These are phyloP conservation scores for Ceratocystis lukuohia DNA, from an alignment of 2,329 filamentous ascomycete species.

Conservation along the genomic window DNA sequence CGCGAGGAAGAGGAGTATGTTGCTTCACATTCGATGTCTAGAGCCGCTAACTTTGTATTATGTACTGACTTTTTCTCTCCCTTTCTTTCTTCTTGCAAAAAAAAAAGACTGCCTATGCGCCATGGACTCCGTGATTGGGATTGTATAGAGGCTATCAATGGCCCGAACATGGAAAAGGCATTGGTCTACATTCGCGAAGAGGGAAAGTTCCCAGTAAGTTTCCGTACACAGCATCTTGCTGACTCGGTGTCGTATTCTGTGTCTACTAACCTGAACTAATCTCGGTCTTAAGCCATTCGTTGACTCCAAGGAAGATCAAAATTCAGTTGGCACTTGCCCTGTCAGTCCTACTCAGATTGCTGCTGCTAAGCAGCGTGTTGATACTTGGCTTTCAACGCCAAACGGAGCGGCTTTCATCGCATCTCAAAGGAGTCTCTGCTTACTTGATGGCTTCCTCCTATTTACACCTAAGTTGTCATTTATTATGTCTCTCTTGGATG, in stretches of 20 bases:
- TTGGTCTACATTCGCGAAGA: slow-evolving; percentile 56
- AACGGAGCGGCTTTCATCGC: slow-evolving; percentile 30
- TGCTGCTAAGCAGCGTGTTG: slow-evolving; percentile 35
- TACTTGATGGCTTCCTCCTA: slow-evolving; percentile 82
- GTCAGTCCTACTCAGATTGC: slow-evolving; percentile 36
- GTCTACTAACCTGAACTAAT: background rate
- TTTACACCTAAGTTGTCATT: slow-evolving; percentile 47
- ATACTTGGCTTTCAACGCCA: slow-evolving; percentile 34
- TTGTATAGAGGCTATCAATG: slow-evolving; percentile 63
- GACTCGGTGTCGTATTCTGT: background rate
- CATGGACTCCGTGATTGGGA: slow-evolving; percentile 77
- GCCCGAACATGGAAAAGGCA: slow-evolving; percentile 52
- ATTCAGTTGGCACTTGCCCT: slow-evolving; percentile 44
- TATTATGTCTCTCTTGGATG: slow-evolving; percentile 50
- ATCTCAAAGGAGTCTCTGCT: slow-evolving; percentile 38
- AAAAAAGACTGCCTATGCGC: slow-evolving; percentile 18
- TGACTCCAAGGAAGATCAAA: slow-evolving; percentile 42
- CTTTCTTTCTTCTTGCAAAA: too few relatives aligned
- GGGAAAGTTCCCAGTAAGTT: slow-evolving; percentile 50
- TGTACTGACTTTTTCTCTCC: too few relatives aligned
- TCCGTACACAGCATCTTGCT: background rate
- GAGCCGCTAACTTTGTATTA: background rate
- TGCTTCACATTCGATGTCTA: background rate
- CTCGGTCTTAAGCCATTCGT: slow-evolving; percentile 23
- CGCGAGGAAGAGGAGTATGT: slow-evolving; percentile 58